Conservation (phyloP, 805 yeast species). For the Wickerhamomyces canadensis region DNA sequence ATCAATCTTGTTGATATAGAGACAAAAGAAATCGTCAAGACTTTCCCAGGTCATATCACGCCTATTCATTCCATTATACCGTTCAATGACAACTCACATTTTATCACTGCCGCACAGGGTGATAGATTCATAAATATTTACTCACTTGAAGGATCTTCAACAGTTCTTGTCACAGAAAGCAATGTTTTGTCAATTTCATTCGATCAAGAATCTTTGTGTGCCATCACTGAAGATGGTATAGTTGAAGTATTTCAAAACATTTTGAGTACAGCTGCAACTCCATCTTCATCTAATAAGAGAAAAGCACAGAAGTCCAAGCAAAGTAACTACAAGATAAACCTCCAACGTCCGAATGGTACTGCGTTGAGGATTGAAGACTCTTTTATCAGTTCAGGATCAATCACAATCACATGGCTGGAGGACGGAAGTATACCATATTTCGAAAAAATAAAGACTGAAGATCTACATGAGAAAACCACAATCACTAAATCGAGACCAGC, state of each 20-base stretch:
- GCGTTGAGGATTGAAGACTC: slow-evolving; percentile 26
- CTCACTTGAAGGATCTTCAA: slow-evolving; percentile 35
- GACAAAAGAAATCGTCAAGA: slow-evolving; percentile 34
- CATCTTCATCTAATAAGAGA: slow-evolving; percentile 31
- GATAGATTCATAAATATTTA: slow-evolving; percentile 81
- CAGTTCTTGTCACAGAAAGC: slow-evolving; percentile 68
- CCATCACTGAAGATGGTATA: slow-evolving; percentile 68
- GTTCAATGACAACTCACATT: slow-evolving; percentile 30
- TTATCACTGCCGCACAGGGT: slow-evolving; percentile 67
- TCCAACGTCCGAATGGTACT: slow-evolving; percentile 40
- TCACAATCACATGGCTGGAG: slow-evolving; percentile 58
- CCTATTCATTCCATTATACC: slow-evolving; percentile 50
- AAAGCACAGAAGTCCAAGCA: slow-evolving; percentile 49
- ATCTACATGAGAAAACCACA: slow-evolving; percentile 22
- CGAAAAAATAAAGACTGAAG: slow-evolving; percentile 46
- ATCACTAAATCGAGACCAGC: slow-evolving; percentile 35
- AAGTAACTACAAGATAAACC: slow-evolving; percentile 37
- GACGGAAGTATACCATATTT: slow-evolving; percentile 51
- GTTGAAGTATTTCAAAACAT: slow-evolving; percentile 70
- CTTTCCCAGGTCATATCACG: slow-evolving; percentile 74
- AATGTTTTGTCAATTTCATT: slow-evolving; percentile 44
- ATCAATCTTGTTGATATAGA: slow-evolving; percentile 46
- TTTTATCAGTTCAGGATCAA: slow-evolving; percentile 27
- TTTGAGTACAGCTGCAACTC: slow-evolving; percentile 20
- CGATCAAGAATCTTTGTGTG: slow-evolving; percentile 37